Evolutionary conservation across 2,329 filamentous ascomycete species (phyloP), one percentile per base, ranked within the genome.

Genomic region (Plenodomus biglobosus): DNA sequence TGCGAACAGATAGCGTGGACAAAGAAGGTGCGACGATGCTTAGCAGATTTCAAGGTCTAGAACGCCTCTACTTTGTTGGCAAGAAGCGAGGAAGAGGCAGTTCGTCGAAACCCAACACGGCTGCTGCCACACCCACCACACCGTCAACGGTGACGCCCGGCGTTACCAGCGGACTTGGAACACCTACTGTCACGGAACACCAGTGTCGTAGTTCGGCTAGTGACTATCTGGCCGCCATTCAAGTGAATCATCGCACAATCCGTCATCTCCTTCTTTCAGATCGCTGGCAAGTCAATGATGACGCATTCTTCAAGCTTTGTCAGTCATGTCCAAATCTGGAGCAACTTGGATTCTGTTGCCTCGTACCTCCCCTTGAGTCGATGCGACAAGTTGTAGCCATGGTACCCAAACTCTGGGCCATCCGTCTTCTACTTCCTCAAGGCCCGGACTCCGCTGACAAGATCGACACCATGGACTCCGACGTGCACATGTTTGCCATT

Each of bases 251-350:
- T 54, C 54, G 72, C 18, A 78, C 73, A 1, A 65, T 86, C 35
- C 76, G 75, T 37, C 80, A 83, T 55, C 75, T 86, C 5, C 75
- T 85, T 2, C 75, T 86, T 3, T 76, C 77, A 2, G 76, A 82
- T 27, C 72, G 76, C 37, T 85, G 82, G 81, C 68, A 75, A 16
- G 72, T 85, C 2, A 75, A 76, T 15, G 70, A 75, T 2, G 64
- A 72, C 1, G 71, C 78, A 3, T 68, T 85, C 8, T 75, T 74
- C 24, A 75, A 76, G 7, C 67, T 85, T 6, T 78, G 82, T 24
- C 76, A 78, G 41, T 69, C 69, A 8, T 83, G 81, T 48, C 81
- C 82, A 0, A 76, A 83, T 44, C 69, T 85, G 13, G 81, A 84
- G 51, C 82, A 86, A 56, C 69, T 86, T 1, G 81, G 76, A 20